These are phyloP conservation scores for Stagonosporopsis cucurbitacearum DNA, from an alignment of 2,329 filamentous ascomycete species.

Conservation along the genomic window DNA sequence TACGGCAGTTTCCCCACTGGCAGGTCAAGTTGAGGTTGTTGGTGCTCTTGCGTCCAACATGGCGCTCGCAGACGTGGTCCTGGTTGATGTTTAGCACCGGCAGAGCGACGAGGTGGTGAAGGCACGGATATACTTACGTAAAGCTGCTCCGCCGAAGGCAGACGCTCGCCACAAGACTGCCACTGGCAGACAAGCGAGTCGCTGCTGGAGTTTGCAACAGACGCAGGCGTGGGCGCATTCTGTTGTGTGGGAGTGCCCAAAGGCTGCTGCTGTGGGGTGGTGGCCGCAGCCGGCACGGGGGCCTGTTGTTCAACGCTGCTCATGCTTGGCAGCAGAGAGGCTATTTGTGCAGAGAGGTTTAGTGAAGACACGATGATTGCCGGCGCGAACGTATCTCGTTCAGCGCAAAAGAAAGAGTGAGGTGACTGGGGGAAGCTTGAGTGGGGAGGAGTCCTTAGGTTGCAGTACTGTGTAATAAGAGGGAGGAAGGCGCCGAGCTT, in stretches of 20 bases:
- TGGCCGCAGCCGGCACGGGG: conserved; percentile 31
- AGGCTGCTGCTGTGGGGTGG: conserved; percentile 41
- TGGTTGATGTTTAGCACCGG: conserved; percentile 49
- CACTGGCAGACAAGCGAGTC: conserved; percentile 65
- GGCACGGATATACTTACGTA: conserved; percentile 58
- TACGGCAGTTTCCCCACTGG: conserved; percentile 95
- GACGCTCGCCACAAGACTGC: conserved; percentile 67
- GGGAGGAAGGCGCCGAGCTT: conserved; percentile 18
- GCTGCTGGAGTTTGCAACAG: conserved; percentile 37
- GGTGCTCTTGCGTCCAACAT: conserved; percentile 98
- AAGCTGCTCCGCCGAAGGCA: conserved; percentile 64
- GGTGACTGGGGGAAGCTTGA: conserved; percentile 10
- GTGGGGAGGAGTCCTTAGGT: conserved; percentile 14
- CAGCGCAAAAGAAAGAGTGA: conserved; percentile 17
- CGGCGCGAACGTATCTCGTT: conserved; percentile 22
- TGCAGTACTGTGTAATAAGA: conserved; percentile 13
- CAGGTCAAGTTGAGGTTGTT: conserved; percentile 98
- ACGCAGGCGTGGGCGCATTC: conserved; percentile 40
- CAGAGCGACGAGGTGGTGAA: conserved; percentile 18
- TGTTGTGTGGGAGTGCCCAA: conserved; percentile 44
- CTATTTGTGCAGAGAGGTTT: conserved; percentile 7
- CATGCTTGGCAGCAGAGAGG: conserved; percentile 23
- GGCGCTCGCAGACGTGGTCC: conserved; percentile 98
- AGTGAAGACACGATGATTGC: conserved; percentile 21
- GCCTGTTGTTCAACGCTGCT: conserved; percentile 28